Base-by-base conservation (phyloP, 345 rosid species). In the Nephelium lappaceum region DNA sequence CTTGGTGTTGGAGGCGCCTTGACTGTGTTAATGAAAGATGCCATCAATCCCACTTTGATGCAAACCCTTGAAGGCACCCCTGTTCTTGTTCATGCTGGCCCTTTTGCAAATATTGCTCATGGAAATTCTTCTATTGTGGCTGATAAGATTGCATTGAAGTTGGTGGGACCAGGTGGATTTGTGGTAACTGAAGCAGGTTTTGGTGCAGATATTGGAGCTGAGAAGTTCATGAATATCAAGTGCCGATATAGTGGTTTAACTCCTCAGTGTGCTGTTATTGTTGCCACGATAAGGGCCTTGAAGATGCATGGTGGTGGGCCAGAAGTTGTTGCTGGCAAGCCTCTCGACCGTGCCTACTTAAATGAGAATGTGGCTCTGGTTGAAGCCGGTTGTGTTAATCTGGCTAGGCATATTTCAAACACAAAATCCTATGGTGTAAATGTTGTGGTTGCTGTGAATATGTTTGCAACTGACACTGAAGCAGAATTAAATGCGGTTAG, bases 261-360 rank as follows among this genome's bases (percentile, higher is more conserved):
- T 65, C 98, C 98, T 67, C 99, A 96, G 70, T 96, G 98, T 84
- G 98, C 98, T 53, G 84, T 96, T 83, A 93, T 96, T 72, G 99
- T 96, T 77, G 99, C 98, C 14, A 96, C 99, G 0, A 88, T 96
- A 74, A 91, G 99, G 82, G 99, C 98, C 79, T 88, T 94, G 91
- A 96, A 96, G 82, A 94, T 96, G 99, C 99, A 96, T 72, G 99
- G 99, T 61, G 99, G 98, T 27, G 99, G 99, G 21, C 99, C 98
- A 72, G 84, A 82, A 74, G 99, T 94, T 80, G 94, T 91, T 77
- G 99, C 99, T 45, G 99, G 99, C 86, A 96, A 89, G 84, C 98
- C 99, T 79, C 98, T 96, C 49, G 95, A 96, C 82, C 88, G 55
- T 67, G 97, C 98, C 21, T 96, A 96, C 82, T 83, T 92, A 73